phyloP scores from a whole-genome alignment of 1,139 yeast species.

The Saccharomyces hybrid region DNA sequence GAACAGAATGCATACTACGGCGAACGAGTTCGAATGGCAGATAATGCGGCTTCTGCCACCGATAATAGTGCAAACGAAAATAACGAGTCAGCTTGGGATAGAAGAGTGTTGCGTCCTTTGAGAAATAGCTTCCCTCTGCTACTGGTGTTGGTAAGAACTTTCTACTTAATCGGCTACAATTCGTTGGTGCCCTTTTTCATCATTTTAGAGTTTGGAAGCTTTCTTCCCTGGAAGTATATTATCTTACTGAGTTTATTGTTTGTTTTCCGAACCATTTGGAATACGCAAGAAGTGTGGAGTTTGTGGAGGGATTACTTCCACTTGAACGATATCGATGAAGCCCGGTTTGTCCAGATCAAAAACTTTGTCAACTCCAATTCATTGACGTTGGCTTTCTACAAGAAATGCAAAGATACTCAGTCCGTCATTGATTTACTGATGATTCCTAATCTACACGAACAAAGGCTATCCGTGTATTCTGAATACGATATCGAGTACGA shows the following conservation, averaged over 20 bases:
- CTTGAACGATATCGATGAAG: constrained; percentile 13
- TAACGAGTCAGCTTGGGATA: neutral
- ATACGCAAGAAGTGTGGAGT: constrained; percentile 20
- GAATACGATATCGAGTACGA: neutral
- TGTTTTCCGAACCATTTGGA: constrained; percentile 17
- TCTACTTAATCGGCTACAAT: constrained; percentile 18
- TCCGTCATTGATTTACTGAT: constrained; percentile 3
- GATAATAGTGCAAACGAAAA: neutral
- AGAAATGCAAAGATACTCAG: constrained; percentile 2
- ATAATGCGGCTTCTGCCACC: neutral
- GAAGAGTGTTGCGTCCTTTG: neutral
- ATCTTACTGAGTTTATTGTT: constrained; percentile 12
- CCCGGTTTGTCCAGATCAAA: constrained; percentile 9
- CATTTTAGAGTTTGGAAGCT: constrained; percentile 14
- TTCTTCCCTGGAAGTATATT: constrained; percentile 16
- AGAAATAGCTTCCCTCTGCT: neutral
- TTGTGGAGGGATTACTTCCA: constrained; percentile 23
- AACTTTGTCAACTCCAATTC: constrained; percentile 7
- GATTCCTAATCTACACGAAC: neutral
- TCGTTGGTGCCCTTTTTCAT: constrained; percentile 19
- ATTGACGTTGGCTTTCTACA: constrained; percentile 3
- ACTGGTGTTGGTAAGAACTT: constrained; percentile 9
- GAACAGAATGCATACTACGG: neutral
- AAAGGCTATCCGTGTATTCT: constrained; percentile 1
- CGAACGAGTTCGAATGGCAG: neutral